These are phyloP conservation scores for Pestalotiopsis sp. DNA, from an alignment of 2,329 filamentous ascomycete species.

Conservation along the genomic window DNA sequence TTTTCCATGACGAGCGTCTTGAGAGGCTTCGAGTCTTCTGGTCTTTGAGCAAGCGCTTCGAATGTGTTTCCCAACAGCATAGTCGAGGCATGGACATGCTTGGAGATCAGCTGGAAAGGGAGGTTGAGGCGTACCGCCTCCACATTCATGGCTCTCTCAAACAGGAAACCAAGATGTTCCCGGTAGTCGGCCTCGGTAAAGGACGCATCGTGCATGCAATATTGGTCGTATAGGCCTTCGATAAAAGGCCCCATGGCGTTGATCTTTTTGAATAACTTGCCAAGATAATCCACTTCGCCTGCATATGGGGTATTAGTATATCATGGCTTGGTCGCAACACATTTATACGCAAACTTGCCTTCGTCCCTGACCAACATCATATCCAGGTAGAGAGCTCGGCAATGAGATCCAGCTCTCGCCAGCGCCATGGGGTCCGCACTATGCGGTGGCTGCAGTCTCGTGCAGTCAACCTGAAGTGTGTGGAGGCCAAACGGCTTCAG, in stretches of 20 bases:
- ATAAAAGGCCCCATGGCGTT: constrained; percentile 50
- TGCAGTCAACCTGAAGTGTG: constrained; percentile 54
- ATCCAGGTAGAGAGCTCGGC: constrained; percentile 53
- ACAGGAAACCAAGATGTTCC: constrained; percentile 41
- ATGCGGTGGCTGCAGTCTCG: constrained; percentile 42
- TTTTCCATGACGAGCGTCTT: constrained; percentile 54
- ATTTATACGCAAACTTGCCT: constrained; percentile 35
- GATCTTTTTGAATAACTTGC: constrained; percentile 47
- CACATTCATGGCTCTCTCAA: constrained; percentile 48
- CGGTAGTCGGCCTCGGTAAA: constrained; percentile 55
- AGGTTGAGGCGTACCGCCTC: constrained; percentile 52
- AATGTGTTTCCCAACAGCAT: constrained; percentile 56
- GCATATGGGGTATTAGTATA: constrained; percentile 17
- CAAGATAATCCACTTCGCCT: constrained; percentile 54
- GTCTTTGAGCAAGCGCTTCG: constrained; percentile 48
- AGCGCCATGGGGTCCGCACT: constrained; percentile 43
- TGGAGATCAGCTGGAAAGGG: constrained; percentile 53
- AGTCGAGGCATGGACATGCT: constrained; percentile 48
- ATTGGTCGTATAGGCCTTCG: constrained; percentile 43
- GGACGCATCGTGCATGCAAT: constrained; percentile 50
- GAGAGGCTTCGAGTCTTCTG: constrained; percentile 45
- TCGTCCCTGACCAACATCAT: constrained; percentile 57
- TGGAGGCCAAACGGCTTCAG: constrained; percentile 49
- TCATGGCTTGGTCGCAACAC: not conserved
- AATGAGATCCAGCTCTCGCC: constrained; percentile 49